Conservation (phyloP, 2,329 filamentous ascomycete species). For the Bisporella sp. region DNA sequence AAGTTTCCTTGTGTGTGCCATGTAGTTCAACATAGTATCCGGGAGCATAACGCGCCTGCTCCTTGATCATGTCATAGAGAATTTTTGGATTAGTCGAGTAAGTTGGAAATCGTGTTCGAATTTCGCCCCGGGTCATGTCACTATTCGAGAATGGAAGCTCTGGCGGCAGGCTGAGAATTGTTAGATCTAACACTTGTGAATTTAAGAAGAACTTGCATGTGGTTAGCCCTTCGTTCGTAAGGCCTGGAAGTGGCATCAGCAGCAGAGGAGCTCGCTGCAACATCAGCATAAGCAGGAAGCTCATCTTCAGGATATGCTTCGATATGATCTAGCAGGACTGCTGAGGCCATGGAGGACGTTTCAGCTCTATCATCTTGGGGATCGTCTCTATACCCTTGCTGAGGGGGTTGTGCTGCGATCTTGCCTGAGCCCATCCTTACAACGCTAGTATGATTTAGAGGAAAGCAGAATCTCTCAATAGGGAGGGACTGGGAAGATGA, state of each 20-base stretch:
- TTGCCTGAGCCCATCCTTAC: background rate
- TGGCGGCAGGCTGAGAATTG: slow-evolving; percentile 10
- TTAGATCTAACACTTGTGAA: background rate
- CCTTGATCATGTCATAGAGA: slow-evolving; percentile 20
- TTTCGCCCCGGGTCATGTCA: slow-evolving; percentile 15
- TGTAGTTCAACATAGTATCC: slow-evolving; percentile 22
- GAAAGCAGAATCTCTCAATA: too few relatives aligned
- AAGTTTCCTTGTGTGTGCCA: slow-evolving; percentile 26
- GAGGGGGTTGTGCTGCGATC: background rate
- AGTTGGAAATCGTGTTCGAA: slow-evolving; percentile 21
- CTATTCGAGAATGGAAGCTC: slow-evolving; percentile 20
- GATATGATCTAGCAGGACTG: background rate
- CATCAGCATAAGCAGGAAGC: slow-evolving; percentile 14
- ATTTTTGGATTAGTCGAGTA: slow-evolving; percentile 17
- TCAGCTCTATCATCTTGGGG: background rate
- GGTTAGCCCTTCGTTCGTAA: too few relatives aligned
- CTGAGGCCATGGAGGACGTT: background rate
- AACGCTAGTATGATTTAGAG: too few relatives aligned
- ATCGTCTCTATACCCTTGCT: background rate
- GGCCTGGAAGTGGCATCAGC: background rate
- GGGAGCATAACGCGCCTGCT: slow-evolving; percentile 22
- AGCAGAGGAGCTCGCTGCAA: background rate
- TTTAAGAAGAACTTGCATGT: too few relatives aligned
- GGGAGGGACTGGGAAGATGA: too few relatives aligned
- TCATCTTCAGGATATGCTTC: background rate